Base-by-base conservation (phyloP, 306 rosid genomes). In the Albizia julibrissin region DNA sequence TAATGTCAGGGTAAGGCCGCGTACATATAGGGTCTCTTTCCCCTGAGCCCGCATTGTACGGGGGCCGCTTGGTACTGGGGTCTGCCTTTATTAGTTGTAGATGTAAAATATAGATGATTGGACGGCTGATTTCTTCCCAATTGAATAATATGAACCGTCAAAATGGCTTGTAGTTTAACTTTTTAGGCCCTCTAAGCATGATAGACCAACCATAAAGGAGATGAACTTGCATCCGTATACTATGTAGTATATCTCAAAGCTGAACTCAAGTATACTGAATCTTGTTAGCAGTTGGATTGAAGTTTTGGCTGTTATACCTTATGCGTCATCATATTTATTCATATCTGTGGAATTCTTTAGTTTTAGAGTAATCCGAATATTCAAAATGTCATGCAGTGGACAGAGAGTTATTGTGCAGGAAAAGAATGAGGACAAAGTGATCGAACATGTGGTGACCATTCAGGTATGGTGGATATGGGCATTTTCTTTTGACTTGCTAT, bases 351-450 rank as follows among this genome's bases (percentile, higher is more conserved):
- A 78, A 77, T 74, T 68, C 12, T 76, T 79, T 83, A 74, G 68
- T 19, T 83, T 27, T 58, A 42, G 72, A 59, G 13, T 68, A 19
- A 62, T 74, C 50, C 33, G 59, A 65, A 39, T 79, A 40, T 88
- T 80, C 44, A 27, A 59, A 62, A 76, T 88, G 56, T 79, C 87
- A 74, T 86, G 89, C 84, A 96, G 99, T 67, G 97, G 97, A 61
- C 98, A 93, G 84, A 93, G 99, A 85, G 91, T 93, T 75, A 72
- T 87, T 78, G 94, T 92, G 47, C 94, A 90, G 76, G 99, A 96
- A 86, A 89, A 90, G 84, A 85, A 71, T 74, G 94, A 82, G 46
- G 95, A 94, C 78, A 87, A 84, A 85, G 89, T 87, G 66, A 87
- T 87, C 11, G 97, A 96, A 84, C 92, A 90, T 39, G 97, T 79